These are phyloP conservation scores for Aspergillus quadricinctus DNA, from an alignment of 2,329 filamentous ascomycete genomes.

Conservation along the genomic window DNA sequence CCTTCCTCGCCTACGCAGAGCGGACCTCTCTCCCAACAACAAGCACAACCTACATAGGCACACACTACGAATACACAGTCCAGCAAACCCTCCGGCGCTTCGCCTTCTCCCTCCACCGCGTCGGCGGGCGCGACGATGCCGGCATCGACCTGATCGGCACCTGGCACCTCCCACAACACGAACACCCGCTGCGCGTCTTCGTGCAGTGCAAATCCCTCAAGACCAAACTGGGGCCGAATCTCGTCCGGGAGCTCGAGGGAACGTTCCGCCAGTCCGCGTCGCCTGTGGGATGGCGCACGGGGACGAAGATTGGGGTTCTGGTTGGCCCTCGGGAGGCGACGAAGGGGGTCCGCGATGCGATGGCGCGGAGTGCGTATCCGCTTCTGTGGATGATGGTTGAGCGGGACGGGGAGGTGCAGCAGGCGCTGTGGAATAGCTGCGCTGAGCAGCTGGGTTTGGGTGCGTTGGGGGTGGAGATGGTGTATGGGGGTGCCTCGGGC, in stretches of 20 bases:
- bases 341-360: conserved; percentile 69
- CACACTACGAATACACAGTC: conserved; percentile 46
- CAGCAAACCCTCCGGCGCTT: conserved; percentile 35
- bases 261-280: conserved; percentile 69
- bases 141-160: conserved; percentile 46
- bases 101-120: conserved; percentile 39
- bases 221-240: conserved; percentile 39
- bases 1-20: conserved; percentile 40
- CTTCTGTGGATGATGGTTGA: conserved; percentile 59
- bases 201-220: conserved; percentile 46
- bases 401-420: conserved; percentile 33
- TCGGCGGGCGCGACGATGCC: conserved; percentile 43
- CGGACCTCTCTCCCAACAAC: conserved; percentile 31
- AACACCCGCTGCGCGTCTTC: conserved; percentile 36
- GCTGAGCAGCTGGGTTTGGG: conserved; percentile 37
- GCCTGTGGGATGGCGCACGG: conserved; percentile 66
- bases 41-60: conserved; percentile 43
- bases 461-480: conserved; percentile 35
- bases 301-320: conserved; percentile 65
- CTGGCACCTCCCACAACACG: conserved; percentile 38
- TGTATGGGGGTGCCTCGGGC: conserved; percentile 22
- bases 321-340: conserved; percentile 68
- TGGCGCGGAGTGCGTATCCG: conserved; percentile 64
- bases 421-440: conserved; percentile 44
- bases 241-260: conserved; percentile 53